phyloP scores from a whole-genome alignment of 2,329 filamentous ascomycete species.

The Penicillium sp. region DNA sequence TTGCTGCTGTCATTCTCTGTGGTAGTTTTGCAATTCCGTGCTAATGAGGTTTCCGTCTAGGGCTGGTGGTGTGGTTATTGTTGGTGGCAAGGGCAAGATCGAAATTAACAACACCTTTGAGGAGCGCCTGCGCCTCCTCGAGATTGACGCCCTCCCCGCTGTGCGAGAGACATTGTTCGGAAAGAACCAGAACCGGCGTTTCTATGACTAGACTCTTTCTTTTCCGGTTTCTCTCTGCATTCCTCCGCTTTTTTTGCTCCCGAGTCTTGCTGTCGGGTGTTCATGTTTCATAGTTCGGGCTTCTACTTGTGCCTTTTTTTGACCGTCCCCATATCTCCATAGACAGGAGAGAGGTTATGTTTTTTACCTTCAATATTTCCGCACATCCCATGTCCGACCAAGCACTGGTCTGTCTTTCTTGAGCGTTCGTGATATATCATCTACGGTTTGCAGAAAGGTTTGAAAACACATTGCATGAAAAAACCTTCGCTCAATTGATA shows the following conservation, averaged over 20 bases:
- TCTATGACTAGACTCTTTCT: constrained; percentile 69
- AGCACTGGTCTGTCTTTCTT: constrained; percentile 20
- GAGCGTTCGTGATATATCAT: constrained; percentile 20
- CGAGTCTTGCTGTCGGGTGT: constrained; percentile 6
- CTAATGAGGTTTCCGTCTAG: constrained; percentile 49
- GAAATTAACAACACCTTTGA: constrained; percentile 99
- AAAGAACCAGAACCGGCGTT: constrained; percentile 92
- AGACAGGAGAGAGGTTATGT: constrained; percentile 13
- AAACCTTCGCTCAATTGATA: constrained; percentile 9
- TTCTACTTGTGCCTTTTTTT: constrained; percentile 11
- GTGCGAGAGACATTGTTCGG: constrained; percentile 88
- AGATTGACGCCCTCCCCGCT: constrained; percentile 79
- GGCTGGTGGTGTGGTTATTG: constrained; percentile 76
- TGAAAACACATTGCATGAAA: constrained; percentile 12
- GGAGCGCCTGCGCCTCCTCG: constrained; percentile 80
- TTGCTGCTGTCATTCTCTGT: constrained; percentile 23
- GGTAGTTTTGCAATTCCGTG: no score
- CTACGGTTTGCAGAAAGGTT: constrained; percentile 12
- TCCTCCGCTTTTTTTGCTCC: constrained; percentile 6
- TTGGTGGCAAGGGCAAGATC: constrained; percentile 87
- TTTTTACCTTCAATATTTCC: constrained; percentile 10
- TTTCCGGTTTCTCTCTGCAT: constrained; percentile 4
- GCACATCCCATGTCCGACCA: constrained; percentile 21
- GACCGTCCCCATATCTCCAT: constrained; percentile 16
- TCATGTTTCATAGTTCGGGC: constrained; percentile 26